These are phyloP conservation scores for Tylopilus balloui DNA, from an alignment of 768 basidiomycete genomes.

Conservation along the genomic window DNA sequence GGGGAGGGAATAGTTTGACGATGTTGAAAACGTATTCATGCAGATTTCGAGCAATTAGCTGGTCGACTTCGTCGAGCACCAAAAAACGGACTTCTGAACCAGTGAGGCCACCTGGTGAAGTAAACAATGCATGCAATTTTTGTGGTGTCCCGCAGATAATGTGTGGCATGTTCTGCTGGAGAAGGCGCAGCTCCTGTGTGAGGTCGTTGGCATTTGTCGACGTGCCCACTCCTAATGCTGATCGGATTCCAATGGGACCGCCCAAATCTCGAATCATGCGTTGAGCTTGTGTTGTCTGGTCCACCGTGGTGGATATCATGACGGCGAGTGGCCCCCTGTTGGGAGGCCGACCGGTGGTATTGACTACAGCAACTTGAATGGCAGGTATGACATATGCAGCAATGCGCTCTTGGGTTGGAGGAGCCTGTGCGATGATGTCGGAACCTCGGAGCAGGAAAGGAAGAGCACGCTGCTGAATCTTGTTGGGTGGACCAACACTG, in stretches of 20 bases:
- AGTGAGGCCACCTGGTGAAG: constrained; percentile 65
- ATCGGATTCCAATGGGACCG: constrained; percentile 86
- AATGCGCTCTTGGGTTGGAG: constrained; percentile 97
- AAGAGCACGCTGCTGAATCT: constrained; percentile 95
- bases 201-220: constrained; percentile 59
- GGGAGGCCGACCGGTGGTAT: constrained; percentile 50
- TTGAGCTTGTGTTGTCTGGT: constrained; percentile 96
- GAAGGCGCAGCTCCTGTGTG: constrained; percentile 70
- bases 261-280: constrained; percentile 94
- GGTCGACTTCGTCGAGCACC: constrained; percentile 96
- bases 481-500: constrained; percentile 96
- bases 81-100: constrained; percentile 90
- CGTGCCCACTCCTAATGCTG: constrained; percentile 81
- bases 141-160: constrained; percentile 97
- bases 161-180: constrained; percentile 91
- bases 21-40: constrained; percentile 94
- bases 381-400: constrained; percentile 95
- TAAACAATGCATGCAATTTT: constrained; percentile 90
- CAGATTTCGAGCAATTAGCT: constrained; percentile 93
- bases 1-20: constrained; percentile 87
- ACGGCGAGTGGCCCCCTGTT: constrained; percentile 78
- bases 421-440: constrained; percentile 98
- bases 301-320: constrained; percentile 96
- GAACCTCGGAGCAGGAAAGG: constrained; percentile 92
- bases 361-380: constrained; percentile 73